Conservation (phyloP, 306 rosid genomes). For the Pueraria montana region DNA sequence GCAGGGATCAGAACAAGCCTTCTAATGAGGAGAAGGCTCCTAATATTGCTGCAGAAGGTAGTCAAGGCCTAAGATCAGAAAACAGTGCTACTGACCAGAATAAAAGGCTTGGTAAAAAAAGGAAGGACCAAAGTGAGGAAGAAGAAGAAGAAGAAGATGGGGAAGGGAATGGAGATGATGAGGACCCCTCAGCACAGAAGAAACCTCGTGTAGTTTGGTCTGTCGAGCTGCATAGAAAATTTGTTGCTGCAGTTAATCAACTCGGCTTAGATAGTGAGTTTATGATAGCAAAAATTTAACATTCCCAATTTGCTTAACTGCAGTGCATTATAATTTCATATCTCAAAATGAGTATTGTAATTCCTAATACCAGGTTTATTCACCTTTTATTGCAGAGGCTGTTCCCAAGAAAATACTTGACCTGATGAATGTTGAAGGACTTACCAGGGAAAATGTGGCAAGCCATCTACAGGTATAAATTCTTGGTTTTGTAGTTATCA, state of each 20-base stretch:
- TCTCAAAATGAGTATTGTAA: not conserved
- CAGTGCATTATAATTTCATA: not conserved
- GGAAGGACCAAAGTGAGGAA: constrained; percentile 72
- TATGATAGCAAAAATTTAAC: not conserved
- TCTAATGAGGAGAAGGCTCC: constrained; percentile 53
- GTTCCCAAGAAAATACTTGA: constrained; percentile 95
- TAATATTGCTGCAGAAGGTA: constrained; percentile 52
- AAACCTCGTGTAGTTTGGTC: constrained; percentile 89
- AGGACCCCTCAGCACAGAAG: constrained; percentile 75
- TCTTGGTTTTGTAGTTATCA: constrained; percentile 21
- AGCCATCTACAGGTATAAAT: constrained; percentile 85
- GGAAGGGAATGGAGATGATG: constrained; percentile 67
- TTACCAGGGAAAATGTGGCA: constrained; percentile 92
- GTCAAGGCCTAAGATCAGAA: constrained; percentile 53
- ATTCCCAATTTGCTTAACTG: constrained; percentile 26
- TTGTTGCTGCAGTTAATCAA: constrained; percentile 82
- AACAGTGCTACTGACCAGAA: constrained; percentile 57
- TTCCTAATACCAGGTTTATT: constrained; percentile 43
- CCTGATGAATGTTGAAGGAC: constrained; percentile 87
- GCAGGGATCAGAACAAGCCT: constrained; percentile 56
- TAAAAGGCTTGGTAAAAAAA: constrained; percentile 59
- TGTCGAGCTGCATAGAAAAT: constrained; percentile 75
- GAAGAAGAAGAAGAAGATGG: constrained; percentile 76
- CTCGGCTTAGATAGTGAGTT: constrained; percentile 84
- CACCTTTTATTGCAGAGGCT: constrained; percentile 67